A percentile compares a stretch with the other conserved stretches of the same genome.
phyloP scores from a whole-genome alignment of 768 basidiomycete species.

The Trametes punicea region DNA sequence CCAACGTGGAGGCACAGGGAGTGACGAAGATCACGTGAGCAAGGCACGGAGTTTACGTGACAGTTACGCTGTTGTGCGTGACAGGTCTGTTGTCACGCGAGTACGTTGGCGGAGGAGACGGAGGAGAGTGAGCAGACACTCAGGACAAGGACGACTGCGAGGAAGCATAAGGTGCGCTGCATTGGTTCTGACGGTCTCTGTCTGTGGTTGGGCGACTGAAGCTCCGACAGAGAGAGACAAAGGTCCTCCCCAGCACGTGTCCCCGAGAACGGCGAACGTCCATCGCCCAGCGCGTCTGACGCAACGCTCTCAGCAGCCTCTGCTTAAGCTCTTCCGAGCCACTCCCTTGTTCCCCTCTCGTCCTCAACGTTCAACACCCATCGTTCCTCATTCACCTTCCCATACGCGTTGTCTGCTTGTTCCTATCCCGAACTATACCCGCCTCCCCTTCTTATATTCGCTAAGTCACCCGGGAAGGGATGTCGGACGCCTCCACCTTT shows the following conservation, averaged over 20 bases:
- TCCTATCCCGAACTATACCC: background rate
- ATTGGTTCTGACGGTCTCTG: background rate
- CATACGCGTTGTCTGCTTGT: background rate
- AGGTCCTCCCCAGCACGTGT: background rate
- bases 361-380: too few relatives aligned
- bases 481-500: conserved; percentile 62
- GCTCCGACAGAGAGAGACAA: background rate
- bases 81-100: background rate
- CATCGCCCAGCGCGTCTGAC: too few relatives aligned
- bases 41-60: background rate
- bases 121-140: background rate
- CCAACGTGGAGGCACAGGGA: conserved; percentile 6
- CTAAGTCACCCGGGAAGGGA: background rate
- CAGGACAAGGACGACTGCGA: background rate
- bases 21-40: conserved; percentile 1
- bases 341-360: conserved; percentile 5
- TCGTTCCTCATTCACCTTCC: background rate
- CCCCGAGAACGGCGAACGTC: conserved; percentile 2
- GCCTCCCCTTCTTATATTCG: background rate
- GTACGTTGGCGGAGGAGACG: background rate
- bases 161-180: background rate
- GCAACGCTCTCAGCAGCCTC: background rate
- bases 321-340: background rate
- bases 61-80: too few relatives aligned
- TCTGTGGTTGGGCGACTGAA: background rate